These are phyloP conservation scores for Kockovaella imperatae DNA, from an alignment of 768 basidiomycete genomes.

Conservation along the genomic window DNA sequence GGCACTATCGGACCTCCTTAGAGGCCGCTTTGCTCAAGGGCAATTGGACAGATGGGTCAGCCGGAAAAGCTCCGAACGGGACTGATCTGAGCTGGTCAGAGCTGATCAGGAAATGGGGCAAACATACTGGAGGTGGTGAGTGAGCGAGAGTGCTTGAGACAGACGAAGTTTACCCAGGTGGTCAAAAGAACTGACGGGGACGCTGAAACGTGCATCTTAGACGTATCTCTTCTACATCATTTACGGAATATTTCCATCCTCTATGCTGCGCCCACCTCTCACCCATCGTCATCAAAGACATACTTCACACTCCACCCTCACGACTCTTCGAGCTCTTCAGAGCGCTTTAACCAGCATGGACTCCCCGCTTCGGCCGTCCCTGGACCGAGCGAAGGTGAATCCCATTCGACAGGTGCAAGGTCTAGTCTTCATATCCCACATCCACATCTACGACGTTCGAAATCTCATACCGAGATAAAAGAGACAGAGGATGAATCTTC, in stretches of 20 bases:
- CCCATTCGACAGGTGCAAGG: conserved; percentile 3
- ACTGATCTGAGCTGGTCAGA: conserved; percentile 39
- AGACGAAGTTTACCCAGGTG: not conserved
- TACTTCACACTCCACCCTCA: conserved; percentile 19
- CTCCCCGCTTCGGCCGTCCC: not conserved
- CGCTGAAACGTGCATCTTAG: conserved; percentile 8
- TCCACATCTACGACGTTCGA: conserved; percentile 14
- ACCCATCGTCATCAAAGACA: conserved; percentile 13
- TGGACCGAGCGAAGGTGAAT: not conserved
- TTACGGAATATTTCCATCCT: conserved; percentile 35
- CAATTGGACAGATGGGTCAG: conserved; percentile 32
- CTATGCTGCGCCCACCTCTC: conserved; percentile 8
- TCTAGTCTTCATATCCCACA: conserved; percentile 23
- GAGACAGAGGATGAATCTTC: not conserved
- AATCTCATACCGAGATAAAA: not conserved
- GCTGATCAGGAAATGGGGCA: conserved; percentile 41
- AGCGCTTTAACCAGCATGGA: not conserved
- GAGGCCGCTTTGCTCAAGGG: conserved; percentile 35
- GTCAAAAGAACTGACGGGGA: not conserved
- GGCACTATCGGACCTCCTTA: conserved; percentile 32
- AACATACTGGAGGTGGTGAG: conserved; percentile 43
- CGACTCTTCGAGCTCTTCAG: conserved; percentile 9
- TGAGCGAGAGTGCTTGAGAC: too few species aligned
- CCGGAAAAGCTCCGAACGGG: conserved; percentile 34
- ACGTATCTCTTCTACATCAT: conserved; percentile 32